Evolutionary conservation across 257 asterid species (phyloP), one percentile per base, ranked within the genome.

Genomic region (Solanum corneliomulleri): DNA sequence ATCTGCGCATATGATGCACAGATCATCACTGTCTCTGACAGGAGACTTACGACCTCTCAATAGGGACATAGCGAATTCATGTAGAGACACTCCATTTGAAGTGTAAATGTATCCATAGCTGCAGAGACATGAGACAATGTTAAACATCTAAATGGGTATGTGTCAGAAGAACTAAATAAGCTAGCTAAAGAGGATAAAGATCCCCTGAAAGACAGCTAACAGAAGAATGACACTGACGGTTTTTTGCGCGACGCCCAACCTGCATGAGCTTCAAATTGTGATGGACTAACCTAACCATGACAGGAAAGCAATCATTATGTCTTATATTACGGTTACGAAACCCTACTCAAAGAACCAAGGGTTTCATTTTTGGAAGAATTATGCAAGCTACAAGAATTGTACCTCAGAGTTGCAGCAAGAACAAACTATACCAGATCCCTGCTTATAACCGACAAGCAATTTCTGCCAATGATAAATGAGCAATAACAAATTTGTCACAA

Each of bases 251-350:
- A 94, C 81, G 99, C 98, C 98, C 98, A 96, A 88, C 99, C 99
- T 87, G 99, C 99, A 92, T 97, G 99, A 88, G 98, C 97, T 92
- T 97, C 99, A 93, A 97, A 97, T 85, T 90, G 93, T 89, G 99
- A 97, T 82, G 99, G 98, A 89, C 98, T 96, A 90, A 95, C 97
- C 99, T 97, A 97, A 87, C 87, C 92, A 93, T 60, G 71, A 89
- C 45, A 82, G 75, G 72, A 88, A 89, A 83, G 49, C 74, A 78
- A 78, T 45, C 66, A 78, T 49, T 78, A 45, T 27, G 84, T 16
- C 84, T 78, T 78, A 78, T 25, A 0, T 44, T 33, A 78, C 64
- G 9, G 35, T 78, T 44, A 78, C 20, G 16, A 56, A 45, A 78
- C 64, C 84, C 84, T 27, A 91, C 83, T 10, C 45, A 16, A 85